phyloP scores from a whole-genome alignment of 176 grass and related monocot genomes.

The Aegilops longissima region DNA sequence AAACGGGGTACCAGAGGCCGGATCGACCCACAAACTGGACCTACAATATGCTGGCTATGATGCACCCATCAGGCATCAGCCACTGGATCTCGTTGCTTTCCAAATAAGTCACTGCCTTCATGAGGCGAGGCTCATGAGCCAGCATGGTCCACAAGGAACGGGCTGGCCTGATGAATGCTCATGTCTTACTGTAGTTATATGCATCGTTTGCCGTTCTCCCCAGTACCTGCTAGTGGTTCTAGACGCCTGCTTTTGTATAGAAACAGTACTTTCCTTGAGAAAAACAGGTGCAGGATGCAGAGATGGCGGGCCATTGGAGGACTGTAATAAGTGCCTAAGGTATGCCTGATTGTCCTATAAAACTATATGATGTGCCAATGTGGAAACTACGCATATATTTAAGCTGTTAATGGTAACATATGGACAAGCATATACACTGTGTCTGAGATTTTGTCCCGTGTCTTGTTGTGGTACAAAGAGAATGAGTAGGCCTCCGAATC shows the following conservation, averaged over 20 bases:
- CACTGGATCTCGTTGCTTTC: constrained; percentile 44
- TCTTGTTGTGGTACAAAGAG: not conserved
- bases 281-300: not conserved
- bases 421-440: not conserved
- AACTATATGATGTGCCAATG: not conserved
- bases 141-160: constrained; percentile 44
- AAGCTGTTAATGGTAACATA: constrained; percentile 13
- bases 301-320: constrained; percentile 24
- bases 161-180: constrained; percentile 31
- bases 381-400: constrained; percentile 12
- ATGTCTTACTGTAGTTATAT: constrained; percentile 21
- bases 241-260: constrained; percentile 21
- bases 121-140: constrained; percentile 28
- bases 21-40: constrained; percentile 35
- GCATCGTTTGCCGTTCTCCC: constrained; percentile 20
- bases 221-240: constrained; percentile 23
- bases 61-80: constrained; percentile 41
- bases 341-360: not conserved
- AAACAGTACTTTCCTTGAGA: constrained; percentile 40
- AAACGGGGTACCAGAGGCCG: constrained; percentile 16
- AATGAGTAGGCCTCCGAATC: not conserved
- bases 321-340: constrained; percentile 24
- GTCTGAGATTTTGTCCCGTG: not conserved
- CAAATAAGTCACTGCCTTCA: constrained; percentile 53
- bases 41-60: constrained; percentile 52